phyloP scores from a whole-genome alignment of 352 stramenopile species.

The Globisporangium heterothallicum region DNA sequence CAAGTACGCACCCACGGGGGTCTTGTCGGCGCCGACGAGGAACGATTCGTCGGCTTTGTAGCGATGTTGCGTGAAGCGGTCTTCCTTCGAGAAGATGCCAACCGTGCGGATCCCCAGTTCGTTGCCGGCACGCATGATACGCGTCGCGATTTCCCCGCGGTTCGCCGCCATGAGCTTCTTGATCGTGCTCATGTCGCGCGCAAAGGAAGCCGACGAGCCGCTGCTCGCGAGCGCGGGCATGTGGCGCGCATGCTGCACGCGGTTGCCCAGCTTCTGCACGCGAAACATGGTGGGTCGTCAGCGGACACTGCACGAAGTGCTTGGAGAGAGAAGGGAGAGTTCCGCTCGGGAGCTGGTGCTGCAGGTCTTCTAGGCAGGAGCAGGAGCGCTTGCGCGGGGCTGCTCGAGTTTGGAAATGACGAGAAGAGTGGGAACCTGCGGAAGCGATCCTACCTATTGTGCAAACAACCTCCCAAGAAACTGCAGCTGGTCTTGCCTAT shows the following conservation, averaged over 20 bases:
- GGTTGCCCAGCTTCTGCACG: constrained; percentile 24
- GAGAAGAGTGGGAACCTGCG: neutral
- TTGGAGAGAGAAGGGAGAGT: neutral
- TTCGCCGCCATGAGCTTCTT: constrained; percentile 98
- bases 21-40: constrained; percentile 88
- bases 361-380: too few species aligned
- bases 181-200: constrained; percentile 74
- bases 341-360: neutral
- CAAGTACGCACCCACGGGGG: constrained; percentile 93
- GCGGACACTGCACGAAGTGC: neutral
- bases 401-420: constrained; percentile 8
- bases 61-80: constrained; percentile 93
- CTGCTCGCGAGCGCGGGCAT: too few species aligned
- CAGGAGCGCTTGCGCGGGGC: neutral
- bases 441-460: neutral
- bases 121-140: constrained; percentile 93
- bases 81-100: constrained; percentile 90
- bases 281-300: constrained; percentile 28
- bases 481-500: neutral
- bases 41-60: constrained; percentile 98
- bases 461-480: neutral
- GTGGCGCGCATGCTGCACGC: constrained; percentile 6
- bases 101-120: constrained; percentile 92
- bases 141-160: constrained; percentile 96
- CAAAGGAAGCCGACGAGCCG: constrained; percentile 14